Percentiles rank a stretch among this genome's conserved stretches.
phyloP scores from a whole-genome alignment of 2,329 filamentous ascomycete species.

The Leptodontidium sp. region DNA sequence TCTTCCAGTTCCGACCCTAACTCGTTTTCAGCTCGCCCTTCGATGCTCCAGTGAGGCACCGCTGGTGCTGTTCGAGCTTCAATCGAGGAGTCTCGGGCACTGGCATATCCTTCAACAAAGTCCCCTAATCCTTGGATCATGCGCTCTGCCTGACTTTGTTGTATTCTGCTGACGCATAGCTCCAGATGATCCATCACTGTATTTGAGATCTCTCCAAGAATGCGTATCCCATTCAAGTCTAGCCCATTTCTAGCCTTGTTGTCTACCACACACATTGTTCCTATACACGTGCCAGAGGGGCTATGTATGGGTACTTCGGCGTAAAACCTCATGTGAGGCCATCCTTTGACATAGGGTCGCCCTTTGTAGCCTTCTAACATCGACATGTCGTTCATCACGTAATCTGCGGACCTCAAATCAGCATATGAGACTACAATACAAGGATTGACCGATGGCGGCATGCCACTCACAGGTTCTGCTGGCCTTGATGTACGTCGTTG shows the following conservation, averaged over 20 bases:
- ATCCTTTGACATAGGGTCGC: slow-evolving; percentile 34
- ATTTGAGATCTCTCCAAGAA: slow-evolving; percentile 62
- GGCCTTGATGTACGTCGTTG: background rate
- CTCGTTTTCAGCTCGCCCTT: background rate
- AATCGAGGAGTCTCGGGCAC: background rate
- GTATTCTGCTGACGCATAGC: slow-evolving; percentile 43
- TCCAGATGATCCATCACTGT: slow-evolving; percentile 68
- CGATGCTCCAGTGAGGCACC: background rate
- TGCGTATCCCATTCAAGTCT: slow-evolving; percentile 54
- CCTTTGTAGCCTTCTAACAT: slow-evolving; percentile 29
- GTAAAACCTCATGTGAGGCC: slow-evolving; percentile 40
- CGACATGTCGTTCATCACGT: slow-evolving; percentile 39
- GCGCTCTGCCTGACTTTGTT: slow-evolving; percentile 1
- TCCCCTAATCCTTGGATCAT: background rate
- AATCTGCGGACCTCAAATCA: slow-evolving; percentile 7
- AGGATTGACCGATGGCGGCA: background rate
- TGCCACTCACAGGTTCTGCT: background rate
- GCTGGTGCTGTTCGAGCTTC: background rate
- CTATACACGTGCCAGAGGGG: slow-evolving; percentile 54
- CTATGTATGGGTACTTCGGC: slow-evolving; percentile 41
- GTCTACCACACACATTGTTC: slow-evolving; percentile 67
- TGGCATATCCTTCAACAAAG: background rate
- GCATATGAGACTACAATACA: background rate
- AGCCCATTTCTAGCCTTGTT: slow-evolving; percentile 61
- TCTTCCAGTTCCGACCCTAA: background rate